phyloP scores from a whole-genome alignment of 345 rosid genomes.

The Eucalyptus grandis region DNA sequence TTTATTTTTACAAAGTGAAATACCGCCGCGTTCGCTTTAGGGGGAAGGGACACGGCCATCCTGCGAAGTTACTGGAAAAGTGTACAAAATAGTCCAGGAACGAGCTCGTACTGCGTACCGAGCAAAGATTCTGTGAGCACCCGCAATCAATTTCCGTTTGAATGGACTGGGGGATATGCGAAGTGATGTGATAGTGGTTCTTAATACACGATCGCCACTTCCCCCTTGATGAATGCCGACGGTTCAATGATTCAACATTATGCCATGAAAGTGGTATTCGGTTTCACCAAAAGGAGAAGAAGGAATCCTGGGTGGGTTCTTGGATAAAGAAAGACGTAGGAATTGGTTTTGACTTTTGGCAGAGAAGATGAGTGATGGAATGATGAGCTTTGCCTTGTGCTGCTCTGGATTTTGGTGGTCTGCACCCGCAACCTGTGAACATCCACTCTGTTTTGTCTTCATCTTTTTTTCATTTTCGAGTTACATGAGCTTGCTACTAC shows the following conservation, averaged over 20 bases:
- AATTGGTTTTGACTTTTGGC: background rate
- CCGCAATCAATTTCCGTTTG: background rate
- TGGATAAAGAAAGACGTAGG: background rate
- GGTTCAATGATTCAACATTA: background rate
- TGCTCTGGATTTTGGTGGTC: background rate
- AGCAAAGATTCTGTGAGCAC: background rate
- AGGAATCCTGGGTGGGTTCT: background rate
- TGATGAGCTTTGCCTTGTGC: background rate
- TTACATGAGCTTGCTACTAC: background rate
- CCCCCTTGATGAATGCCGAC: background rate
- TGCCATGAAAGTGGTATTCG: background rate
- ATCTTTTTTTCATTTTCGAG: background rate
- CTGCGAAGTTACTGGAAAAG: background rate
- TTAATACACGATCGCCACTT: background rate
- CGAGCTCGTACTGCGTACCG: background rate
- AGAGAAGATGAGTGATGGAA: background rate
- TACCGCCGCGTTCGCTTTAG: background rate
- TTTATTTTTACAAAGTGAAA: background rate
- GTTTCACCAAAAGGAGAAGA: background rate
- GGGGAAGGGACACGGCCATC: background rate
- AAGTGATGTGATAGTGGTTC: background rate
- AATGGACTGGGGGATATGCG: background rate
- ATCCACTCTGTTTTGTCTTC: background rate
- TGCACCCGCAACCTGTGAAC: background rate
- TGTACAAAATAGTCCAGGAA: background rate